These are phyloP conservation scores for Debaryomyces tyrocola DNA, from an alignment of 805 yeast genomes.

Conservation along the genomic window DNA sequence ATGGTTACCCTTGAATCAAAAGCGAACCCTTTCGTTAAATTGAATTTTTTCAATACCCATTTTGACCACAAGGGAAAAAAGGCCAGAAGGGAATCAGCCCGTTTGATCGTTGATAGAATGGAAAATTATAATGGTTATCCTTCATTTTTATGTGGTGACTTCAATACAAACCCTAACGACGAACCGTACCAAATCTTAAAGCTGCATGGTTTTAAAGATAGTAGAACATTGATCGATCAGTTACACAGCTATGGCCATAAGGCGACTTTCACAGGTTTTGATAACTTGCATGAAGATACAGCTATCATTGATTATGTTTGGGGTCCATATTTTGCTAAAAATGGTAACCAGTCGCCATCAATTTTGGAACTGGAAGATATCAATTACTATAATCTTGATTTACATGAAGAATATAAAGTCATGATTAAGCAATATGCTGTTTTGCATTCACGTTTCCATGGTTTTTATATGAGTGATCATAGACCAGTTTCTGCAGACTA, in stretches of 20 bases:
- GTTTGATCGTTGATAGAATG: slow-evolving; percentile 36
- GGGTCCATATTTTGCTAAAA: slow-evolving; percentile 30
- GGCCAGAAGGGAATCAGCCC: slow-evolving; percentile 36
- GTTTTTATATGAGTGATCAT: slow-evolving; percentile 40
- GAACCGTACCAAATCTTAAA: slow-evolving; percentile 41
- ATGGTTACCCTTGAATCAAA: slow-evolving; percentile 28
- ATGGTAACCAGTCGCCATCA: slow-evolving; percentile 3
- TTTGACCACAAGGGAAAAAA: slow-evolving; percentile 39
- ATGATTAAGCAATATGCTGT: slow-evolving; percentile 39
- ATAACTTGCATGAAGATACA: slow-evolving; percentile 22
- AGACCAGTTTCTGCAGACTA: slow-evolving; percentile 35
- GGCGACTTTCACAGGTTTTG: slow-evolving; percentile 52
- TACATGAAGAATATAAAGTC: slow-evolving; percentile 21
- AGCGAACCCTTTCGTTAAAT: slow-evolving; percentile 24
- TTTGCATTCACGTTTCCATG: slow-evolving; percentile 32
- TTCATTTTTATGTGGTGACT: slow-evolving; percentile 42
- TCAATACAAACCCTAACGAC: slow-evolving; percentile 42
- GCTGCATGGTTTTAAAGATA: slow-evolving; percentile 38
- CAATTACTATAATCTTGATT: slow-evolving; percentile 11
- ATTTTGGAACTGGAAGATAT: slow-evolving; percentile 1
- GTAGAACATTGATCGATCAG: slow-evolving; percentile 27
- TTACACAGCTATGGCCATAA: slow-evolving; percentile 40
- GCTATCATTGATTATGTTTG: slow-evolving; percentile 47
- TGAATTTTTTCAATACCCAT: slow-evolving; percentile 42
- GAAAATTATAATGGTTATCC: slow-evolving; percentile 30